These are phyloP conservation scores for Fusarium sp. DNA, from an alignment of 2,329 filamentous ascomycete genomes.

Conservation along the genomic window DNA sequence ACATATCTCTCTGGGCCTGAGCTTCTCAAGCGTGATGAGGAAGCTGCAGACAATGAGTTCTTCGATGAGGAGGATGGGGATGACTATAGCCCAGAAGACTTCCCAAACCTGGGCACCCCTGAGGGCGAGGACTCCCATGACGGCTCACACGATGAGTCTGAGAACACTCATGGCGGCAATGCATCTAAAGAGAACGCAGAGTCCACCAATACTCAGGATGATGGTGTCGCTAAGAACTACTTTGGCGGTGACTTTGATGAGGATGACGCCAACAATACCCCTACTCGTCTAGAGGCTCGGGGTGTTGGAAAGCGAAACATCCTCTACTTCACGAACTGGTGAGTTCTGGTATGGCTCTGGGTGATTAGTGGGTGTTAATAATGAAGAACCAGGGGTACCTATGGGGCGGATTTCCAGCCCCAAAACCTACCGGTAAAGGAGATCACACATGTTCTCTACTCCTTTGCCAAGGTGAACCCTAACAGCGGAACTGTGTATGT, in stretches of 20 bases:
- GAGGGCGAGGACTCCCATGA: constrained; percentile 3
- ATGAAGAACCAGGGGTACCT: constrained; percentile 68
- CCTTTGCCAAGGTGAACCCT: constrained; percentile 59
- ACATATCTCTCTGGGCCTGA: not conserved
- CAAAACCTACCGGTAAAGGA: constrained; percentile 74
- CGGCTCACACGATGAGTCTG: not conserved
- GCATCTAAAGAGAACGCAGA: constrained; percentile 1
- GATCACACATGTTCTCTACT: constrained; percentile 79
- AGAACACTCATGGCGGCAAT: not conserved
- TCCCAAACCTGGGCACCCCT: constrained; percentile 4
- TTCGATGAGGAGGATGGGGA: constrained; percentile 22
- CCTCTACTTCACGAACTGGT: constrained; percentile 68
- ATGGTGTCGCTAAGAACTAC: constrained; percentile 6
- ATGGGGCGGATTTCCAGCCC: constrained; percentile 77
- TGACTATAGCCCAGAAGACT: constrained; percentile 3
- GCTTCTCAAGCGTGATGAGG: constrained; percentile 12
- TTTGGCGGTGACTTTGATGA: constrained; percentile 18
- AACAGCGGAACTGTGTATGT: constrained; percentile 60
- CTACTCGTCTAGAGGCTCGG: constrained; percentile 26
- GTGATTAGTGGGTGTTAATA: constrained; percentile 3
- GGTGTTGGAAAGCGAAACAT: constrained; percentile 50
- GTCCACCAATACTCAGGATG: not conserved
- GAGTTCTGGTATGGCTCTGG: constrained; percentile 9
- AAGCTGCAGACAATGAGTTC: not conserved
- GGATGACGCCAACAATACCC: constrained; percentile 10